phyloP scores from a whole-genome alignment of 1,284 basidiomycete genomes.

The Cryptococcus sp. region DNA sequence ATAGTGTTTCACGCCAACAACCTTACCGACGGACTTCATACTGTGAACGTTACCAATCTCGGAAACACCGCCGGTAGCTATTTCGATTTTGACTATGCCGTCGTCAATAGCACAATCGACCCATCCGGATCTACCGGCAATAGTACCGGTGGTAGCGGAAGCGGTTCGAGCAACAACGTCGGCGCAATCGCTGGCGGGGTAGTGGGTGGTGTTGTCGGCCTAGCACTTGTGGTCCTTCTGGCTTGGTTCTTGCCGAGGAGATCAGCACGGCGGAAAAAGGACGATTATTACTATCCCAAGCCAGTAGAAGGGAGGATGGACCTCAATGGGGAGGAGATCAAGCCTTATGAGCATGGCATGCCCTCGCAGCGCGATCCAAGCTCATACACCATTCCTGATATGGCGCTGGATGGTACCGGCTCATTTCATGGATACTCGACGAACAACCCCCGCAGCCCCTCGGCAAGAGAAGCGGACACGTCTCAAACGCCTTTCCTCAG shows the following conservation, averaged over 20 bases:
- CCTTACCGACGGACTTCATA: constrained; percentile 19
- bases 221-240: background rate
- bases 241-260: background rate
- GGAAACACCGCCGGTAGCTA: constrained; percentile 11
- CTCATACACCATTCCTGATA: no score
- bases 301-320: background rate
- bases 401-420: no score
- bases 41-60: constrained; percentile 18
- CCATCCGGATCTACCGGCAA: background rate
- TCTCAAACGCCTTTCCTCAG: no score
- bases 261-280: background rate
- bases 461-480: no score
- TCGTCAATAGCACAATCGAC: constrained; percentile 19
- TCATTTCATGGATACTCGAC: no score
- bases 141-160: background rate
- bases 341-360: background rate
- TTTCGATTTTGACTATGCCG: constrained; percentile 22
- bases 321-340: background rate
- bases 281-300: background rate
- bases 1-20: constrained; percentile 17
- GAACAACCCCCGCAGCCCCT: no score
- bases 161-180: background rate
- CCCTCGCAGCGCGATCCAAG: background rate
- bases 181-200: constrained; percentile 26
- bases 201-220: constrained; percentile 16